phyloP scores from a whole-genome alignment of 1,284 basidiomycete species.

The Wolfiporia cocos region DNA sequence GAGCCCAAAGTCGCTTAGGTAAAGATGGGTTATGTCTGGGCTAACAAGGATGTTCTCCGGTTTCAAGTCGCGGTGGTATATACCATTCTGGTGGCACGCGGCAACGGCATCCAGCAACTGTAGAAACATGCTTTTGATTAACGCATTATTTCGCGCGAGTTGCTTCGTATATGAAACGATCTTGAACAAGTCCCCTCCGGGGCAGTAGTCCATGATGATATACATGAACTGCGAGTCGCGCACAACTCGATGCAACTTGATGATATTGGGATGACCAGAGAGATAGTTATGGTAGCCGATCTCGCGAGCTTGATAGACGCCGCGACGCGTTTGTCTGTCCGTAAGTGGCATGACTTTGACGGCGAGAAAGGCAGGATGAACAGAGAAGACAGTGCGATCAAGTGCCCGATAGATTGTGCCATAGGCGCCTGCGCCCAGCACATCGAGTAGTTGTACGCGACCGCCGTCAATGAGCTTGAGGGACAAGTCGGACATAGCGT shows the following conservation, averaged over 20 bases:
- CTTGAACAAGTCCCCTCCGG: slow-evolving; percentile 55
- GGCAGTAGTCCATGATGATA: slow-evolving; percentile 55
- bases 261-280: slow-evolving; percentile 48
- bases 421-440: slow-evolving; percentile 56
- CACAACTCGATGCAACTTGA: slow-evolving; percentile 48
- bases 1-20: slow-evolving; percentile 62
- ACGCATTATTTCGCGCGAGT: slow-evolving; percentile 42
- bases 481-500: slow-evolving; percentile 14
- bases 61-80: slow-evolving; percentile 68
- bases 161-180: slow-evolving; percentile 43
- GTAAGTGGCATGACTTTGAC: slow-evolving; percentile 18
- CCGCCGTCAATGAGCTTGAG: slow-evolving; percentile 18
- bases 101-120: slow-evolving; percentile 58
- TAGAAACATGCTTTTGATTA: slow-evolving; percentile 44
- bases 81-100: slow-evolving; percentile 49
- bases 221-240: slow-evolving; percentile 47
- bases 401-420: slow-evolving; percentile 55
- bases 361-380: slow-evolving; percentile 10
- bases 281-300: slow-evolving; percentile 41
- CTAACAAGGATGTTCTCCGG: slow-evolving; percentile 66
- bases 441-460: slow-evolving; percentile 41
- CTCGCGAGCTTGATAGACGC: slow-evolving; percentile 17
- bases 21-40: slow-evolving; percentile 36
- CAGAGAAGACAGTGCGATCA: slow-evolving; percentile 14
- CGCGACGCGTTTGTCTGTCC: neutral